Evolutionary conservation across 2,329 filamentous ascomycete species (phyloP).

Genomic region (Myotisia sp.): DNA sequence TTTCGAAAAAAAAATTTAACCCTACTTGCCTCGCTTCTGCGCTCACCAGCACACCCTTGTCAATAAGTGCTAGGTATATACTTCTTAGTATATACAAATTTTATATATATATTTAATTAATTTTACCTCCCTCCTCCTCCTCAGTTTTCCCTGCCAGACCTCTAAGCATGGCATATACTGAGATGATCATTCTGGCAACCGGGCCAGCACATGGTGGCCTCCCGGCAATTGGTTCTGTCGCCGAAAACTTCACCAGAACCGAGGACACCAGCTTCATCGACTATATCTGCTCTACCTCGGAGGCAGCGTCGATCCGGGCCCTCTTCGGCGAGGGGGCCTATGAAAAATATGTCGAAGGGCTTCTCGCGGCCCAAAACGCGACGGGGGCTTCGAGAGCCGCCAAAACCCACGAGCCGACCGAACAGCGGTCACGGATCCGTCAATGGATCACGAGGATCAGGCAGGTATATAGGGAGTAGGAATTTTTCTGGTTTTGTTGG

Average conservation of each 20-base stretch:
- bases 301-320: constrained; percentile 8
- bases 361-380: constrained; percentile 2
- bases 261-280: constrained; percentile 6
- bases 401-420: not conserved
- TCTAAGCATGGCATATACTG: constrained; percentile 9
- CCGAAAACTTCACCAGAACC: constrained; percentile 3
- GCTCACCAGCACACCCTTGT: constrained; percentile 1
- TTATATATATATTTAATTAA: constrained; percentile 4
- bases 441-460: constrained; percentile 5
- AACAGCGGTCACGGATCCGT: constrained; percentile 1
- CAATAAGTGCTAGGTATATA: constrained; percentile 1
- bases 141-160: constrained; percentile 2
- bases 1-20: constrained; percentile 1
- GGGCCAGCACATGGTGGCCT: constrained; percentile 5
- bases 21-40: constrained; percentile 1
- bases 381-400: not conserved
- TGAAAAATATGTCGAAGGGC: constrained; percentile 6
- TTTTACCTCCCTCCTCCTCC: constrained; percentile 2
- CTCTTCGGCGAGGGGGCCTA: constrained; percentile 8
- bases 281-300: constrained; percentile 6
- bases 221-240: constrained; percentile 9
- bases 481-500: not conserved
- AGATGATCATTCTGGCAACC: constrained; percentile 7
- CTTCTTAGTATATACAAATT: constrained; percentile 2
- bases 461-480: constrained; percentile 5